Base-by-base conservation (phyloP, 1,284 basidiomycete genomes). In the Ceratobasidium sp. region DNA sequence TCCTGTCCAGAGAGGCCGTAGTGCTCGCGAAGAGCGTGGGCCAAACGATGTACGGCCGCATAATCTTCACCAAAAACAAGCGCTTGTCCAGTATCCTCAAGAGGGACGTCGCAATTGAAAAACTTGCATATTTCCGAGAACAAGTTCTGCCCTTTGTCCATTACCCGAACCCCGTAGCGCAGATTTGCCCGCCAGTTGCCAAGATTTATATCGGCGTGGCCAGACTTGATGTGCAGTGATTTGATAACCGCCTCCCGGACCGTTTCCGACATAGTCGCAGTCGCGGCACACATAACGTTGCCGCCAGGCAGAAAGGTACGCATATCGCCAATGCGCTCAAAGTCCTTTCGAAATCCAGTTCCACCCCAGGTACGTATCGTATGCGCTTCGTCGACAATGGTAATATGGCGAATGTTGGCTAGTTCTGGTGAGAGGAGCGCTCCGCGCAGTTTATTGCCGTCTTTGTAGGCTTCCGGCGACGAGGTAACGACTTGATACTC, bases 401-500 rank as follows among this genome's bases (percentile, higher is more conserved):
- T 66, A 26, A 26, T 33, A 23, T 66, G 64, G 42, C 13, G n/a
- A 15, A 46, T 44, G 10, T 26, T 1, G 28, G 66, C 66, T 4
- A 68, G 46, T 68, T 42, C 9, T 12, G 48, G 33, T 7, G 40
- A n/a, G 4, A 68, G 44, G 50, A 15, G n/a, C n/a, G n/a, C n/a
- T n/a, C n/a, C n/a, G n/a, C n/a, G n/a, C n/a, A n/a, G n/a, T n/a
- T 68, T 68, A 52, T 68, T 28, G 7, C 2, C 7, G 28, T 68
- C 66, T 33, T 68, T 26, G 15, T 68, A 52, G 17, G 48, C 44
- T 38, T 68, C 48, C 6, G 66, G 66, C 5, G 48, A 68, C 44
- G 46, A 68, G 28, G 54, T 68, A 52, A 68, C 42, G 26, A 68
- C 66, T 15, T 68, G 20, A 42, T 68, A 68, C n/a, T 38, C 13